Conservation (phyloP, 164 flowering plant genomes). For the Sextonia rubra region DNA sequence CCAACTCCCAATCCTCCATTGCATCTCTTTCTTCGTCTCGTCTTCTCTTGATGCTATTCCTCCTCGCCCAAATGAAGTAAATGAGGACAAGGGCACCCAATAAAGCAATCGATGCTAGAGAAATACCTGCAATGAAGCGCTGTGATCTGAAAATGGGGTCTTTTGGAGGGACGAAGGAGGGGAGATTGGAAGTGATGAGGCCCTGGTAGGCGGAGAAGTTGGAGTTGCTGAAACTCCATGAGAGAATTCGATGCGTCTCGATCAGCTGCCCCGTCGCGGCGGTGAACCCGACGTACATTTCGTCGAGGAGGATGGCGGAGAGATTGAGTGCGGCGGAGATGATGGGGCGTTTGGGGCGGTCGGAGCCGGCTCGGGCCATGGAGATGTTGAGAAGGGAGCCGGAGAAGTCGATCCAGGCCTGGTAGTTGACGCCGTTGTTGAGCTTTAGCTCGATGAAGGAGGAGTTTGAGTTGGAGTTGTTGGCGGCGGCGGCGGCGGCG, state of each 20-base stretch:
- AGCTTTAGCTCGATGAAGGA: constrained; percentile 18
- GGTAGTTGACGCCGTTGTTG: constrained; percentile 35
- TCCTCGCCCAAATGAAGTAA: constrained; percentile 4
- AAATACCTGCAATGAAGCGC: constrained; percentile 26
- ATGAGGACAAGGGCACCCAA: background rate
- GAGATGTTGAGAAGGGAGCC: constrained; percentile 23
- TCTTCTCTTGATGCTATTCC: constrained; percentile 5
- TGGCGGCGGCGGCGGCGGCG: background rate
- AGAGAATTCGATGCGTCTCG: constrained; percentile 32
- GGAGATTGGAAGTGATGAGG: constrained; percentile 29
- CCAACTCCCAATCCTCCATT: constrained; percentile 46
- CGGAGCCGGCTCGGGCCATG: constrained; percentile 34
- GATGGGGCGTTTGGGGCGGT: constrained; percentile 28
- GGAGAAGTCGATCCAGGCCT: constrained; percentile 39
- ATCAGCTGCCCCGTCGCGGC: constrained; percentile 34
- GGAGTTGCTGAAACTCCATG: constrained; percentile 45
- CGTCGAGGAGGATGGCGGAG: constrained; percentile 28
- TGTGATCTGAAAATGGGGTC: constrained; percentile 13
- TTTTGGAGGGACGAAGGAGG: constrained; percentile 30
- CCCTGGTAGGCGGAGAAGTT: constrained; percentile 32
- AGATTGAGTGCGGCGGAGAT: constrained; percentile 23
- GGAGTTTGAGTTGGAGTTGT: background rate
- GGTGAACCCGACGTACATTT: constrained; percentile 43
- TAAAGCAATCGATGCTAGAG: constrained; percentile 8
- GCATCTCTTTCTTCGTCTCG: constrained; percentile 12